These are phyloP conservation scores for Aspergillus sp. DNA, from an alignment of 2,329 filamentous ascomycete genomes.

Conservation along the genomic window DNA sequence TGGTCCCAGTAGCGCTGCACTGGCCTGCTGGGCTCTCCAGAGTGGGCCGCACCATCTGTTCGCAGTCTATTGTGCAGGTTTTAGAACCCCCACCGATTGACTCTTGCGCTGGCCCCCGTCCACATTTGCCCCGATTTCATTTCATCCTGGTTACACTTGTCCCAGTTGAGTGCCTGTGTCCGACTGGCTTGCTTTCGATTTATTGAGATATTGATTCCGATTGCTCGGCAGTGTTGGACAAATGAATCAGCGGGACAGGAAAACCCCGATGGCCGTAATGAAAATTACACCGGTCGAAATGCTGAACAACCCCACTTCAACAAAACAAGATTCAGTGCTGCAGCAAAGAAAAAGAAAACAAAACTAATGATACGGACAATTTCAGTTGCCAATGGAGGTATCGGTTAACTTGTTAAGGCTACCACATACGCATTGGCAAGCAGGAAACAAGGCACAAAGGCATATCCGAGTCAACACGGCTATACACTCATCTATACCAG, in stretches of 20 bases:
- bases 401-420: too few species aligned
- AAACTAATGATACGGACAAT: too few species aligned
- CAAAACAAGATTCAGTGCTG: background rate
- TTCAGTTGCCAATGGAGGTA: too few species aligned
- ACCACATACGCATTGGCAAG: too few species aligned
- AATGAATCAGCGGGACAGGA: background rate
- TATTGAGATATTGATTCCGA: background rate
- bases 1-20: background rate
- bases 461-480: too few species aligned
- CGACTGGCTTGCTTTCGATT: background rate
- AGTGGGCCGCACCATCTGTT: background rate
- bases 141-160: background rate
- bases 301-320: background rate
- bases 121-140: background rate
- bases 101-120: background rate
- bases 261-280: background rate
- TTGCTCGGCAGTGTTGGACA: background rate
- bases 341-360: background rate
- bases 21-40: background rate
- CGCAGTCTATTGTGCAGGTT: conserved; percentile 15
- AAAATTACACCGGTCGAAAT: conserved; percentile 4
- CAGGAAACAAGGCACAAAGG: too few species aligned
- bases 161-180: background rate
- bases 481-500: background rate
- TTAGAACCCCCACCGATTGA: background rate